Conservation (phyloP, 345 rosid species). For the Leavenworthia alabamica region DNA sequence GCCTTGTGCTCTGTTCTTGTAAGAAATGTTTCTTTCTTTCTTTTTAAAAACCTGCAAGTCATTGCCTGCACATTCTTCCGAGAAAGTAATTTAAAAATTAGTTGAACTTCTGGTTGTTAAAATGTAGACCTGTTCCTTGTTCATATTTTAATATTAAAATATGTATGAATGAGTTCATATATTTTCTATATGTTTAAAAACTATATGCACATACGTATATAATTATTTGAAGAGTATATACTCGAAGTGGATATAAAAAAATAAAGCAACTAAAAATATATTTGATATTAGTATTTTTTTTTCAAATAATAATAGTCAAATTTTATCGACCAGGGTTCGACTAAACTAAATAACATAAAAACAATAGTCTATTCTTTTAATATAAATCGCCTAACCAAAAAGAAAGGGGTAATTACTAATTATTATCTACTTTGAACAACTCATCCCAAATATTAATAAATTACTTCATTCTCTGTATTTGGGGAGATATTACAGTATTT, state of each 20-base stretch:
- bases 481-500: background rate
- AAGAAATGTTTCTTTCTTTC: conserved; percentile 6
- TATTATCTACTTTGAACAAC: too few relatives aligned
- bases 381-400: too few relatives aligned
- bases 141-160: background rate
- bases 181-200: too few relatives aligned
- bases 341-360: too few relatives aligned
- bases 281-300: too few relatives aligned
- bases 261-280: too few relatives aligned
- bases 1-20: conserved; percentile 3
- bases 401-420: too few relatives aligned
- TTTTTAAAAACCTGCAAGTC: background rate
- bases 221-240: background rate
- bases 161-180: background rate
- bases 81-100: conserved; percentile 15
- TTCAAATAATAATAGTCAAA: too few relatives aligned
- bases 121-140: background rate
- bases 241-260: background rate
- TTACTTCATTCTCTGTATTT: conserved; percentile 13
- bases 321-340: too few relatives aligned
- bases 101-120: conserved; percentile 4
- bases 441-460: background rate
- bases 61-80: conserved; percentile 17
- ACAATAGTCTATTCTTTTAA: too few relatives aligned
- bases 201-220: too few relatives aligned